These are phyloP conservation scores for Vicia faba DNA, from an alignment of 306 rosid genomes.

Conservation along the genomic window DNA sequence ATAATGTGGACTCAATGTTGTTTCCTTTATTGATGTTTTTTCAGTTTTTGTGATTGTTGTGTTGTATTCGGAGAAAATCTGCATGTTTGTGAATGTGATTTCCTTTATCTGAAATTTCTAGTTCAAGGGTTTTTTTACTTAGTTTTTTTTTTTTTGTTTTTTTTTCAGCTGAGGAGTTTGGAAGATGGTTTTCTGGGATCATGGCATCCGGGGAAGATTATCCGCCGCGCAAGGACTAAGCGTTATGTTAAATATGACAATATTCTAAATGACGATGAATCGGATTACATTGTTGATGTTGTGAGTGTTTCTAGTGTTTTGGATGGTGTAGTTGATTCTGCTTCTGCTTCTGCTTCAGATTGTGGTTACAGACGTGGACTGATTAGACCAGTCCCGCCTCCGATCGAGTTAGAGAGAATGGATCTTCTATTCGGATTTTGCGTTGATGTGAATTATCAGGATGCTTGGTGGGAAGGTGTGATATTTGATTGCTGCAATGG, in stretches of 20 bases:
- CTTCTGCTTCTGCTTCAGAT: neutral
- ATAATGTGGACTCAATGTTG: constrained; percentile 17
- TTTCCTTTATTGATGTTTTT: neutral
- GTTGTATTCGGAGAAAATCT: neutral
- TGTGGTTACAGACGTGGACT: constrained; percentile 43
- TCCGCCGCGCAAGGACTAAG: constrained; percentile 45
- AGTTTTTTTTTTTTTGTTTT: neutral
- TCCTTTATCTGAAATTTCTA: constrained; percentile 29
- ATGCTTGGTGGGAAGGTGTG: constrained; percentile 98
- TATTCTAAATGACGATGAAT: constrained; percentile 46
- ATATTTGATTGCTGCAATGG: constrained; percentile 64
- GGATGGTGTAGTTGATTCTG: constrained; percentile 46
- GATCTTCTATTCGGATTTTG: constrained; percentile 64
- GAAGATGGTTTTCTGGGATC: constrained; percentile 87
- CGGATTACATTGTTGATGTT: constrained; percentile 46
- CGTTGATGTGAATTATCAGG: constrained; percentile 66
- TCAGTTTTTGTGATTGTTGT: neutral
- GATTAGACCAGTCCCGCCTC: constrained; percentile 74
- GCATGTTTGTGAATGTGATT: constrained; percentile 1
- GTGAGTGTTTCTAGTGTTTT: constrained; percentile 52
- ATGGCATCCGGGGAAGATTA: constrained; percentile 73
- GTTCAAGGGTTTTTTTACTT: neutral
- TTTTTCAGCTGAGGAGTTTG: constrained; percentile 67
- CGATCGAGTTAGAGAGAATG: constrained; percentile 23
- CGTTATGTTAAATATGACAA: constrained; percentile 63